Base-by-base conservation (phyloP, 179 eudicot genomes). In the Actinidia polygama region DNA sequence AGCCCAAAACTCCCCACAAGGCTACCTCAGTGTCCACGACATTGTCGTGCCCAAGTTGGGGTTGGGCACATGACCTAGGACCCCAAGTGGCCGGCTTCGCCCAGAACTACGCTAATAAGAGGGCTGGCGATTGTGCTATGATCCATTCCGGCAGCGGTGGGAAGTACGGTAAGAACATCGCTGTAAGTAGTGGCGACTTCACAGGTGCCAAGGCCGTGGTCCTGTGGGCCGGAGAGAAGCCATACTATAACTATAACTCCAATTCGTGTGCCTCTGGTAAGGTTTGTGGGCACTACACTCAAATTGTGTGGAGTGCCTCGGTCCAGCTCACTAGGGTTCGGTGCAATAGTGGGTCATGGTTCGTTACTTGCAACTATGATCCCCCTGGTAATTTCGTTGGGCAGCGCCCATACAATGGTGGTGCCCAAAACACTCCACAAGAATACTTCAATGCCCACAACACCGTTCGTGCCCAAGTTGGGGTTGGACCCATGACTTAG, bases 261-360 rank as follows among this genome's bases (percentile, higher is more conserved):
- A 93, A 91, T 62, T 50, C 91, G 0, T 93, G 91, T 57, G 80
- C 36, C 7, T 2, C 54, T 0, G 91, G 86, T 1, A 61, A 73
- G 79, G n/a, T 10, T 47, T 93, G 96, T 63, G 57, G 76, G 9
- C 89, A 90, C 36, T 91, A 92, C 71, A 93, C 96, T 18, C 92
- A 93, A 59, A 90, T 93, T 46, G 90, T 89, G 7, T 93, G 97
- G 97, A 72, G 83, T 1, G 50, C 83, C 10, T 90, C 93, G 5
- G 83, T 81, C 7, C 61, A 80, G 0, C 71, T 93, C 68, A 90
- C 92, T 77, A 85, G 89, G 81, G 89, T 84, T 77, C 80, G 61
- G 24, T 91, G 94, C 71, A 77, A 75, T 6, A 79, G 18, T 18
- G 89, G 91, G 10, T 89, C 86, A 86, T 90, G 91, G 67, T 89